Conservation (phyloP, 331 rosid species). For the Rhamnella rubrinervis region DNA sequence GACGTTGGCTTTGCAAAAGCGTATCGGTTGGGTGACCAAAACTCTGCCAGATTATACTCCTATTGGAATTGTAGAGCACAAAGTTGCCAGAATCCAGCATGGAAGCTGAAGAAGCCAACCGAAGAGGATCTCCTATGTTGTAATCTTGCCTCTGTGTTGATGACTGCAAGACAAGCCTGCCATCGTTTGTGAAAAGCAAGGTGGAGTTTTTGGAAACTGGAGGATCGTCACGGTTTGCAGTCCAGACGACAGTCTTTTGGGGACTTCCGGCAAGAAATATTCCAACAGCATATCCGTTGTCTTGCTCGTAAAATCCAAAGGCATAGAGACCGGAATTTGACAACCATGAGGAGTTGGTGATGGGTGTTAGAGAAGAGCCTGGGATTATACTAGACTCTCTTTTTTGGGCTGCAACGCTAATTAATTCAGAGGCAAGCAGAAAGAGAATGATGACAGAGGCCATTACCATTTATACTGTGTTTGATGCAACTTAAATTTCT, state of each 20-base stretch:
- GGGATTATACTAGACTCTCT: background rate
- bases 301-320: conserved; percentile 16
- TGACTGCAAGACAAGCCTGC: background rate
- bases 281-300: conserved; percentile 12
- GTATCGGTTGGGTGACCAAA: conserved; percentile 23
- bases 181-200: background rate
- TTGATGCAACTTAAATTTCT: too few species aligned
- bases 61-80: conserved; percentile 8
- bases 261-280: background rate
- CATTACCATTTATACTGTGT: background rate
- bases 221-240: background rate
- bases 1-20: background rate
- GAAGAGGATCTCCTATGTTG: too few species aligned
- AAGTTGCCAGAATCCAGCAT: conserved; percentile 30
- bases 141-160: too few species aligned
- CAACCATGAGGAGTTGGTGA: background rate
- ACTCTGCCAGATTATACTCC: conserved; percentile 15
- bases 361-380: background rate
- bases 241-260: conserved; percentile 15
- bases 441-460: background rate
- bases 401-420: background rate
- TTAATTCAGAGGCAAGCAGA: background rate
- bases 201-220: background rate
- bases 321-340: conserved; percentile 21
- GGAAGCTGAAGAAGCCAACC: conserved; percentile 3